phyloP scores from a whole-genome alignment of 2,329 filamentous ascomycete species.

The Ceratocystis smalleyi region DNA sequence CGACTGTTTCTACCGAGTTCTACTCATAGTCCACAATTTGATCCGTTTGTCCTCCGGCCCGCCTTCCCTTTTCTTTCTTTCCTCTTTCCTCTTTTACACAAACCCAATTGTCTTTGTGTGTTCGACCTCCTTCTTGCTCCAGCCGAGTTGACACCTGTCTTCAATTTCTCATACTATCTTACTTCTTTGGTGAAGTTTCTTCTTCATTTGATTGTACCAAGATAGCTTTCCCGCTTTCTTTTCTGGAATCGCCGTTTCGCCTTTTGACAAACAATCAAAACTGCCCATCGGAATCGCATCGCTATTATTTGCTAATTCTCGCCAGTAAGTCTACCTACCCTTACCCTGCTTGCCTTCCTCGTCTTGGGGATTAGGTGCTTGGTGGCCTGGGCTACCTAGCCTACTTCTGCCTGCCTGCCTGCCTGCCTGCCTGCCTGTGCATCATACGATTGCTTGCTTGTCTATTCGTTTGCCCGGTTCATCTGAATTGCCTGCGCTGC shows the following conservation, averaged over 20 bases:
- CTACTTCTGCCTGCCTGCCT: background rate
- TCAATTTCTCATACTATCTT: background rate
- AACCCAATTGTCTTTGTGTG: constrained; percentile 2
- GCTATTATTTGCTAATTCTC: constrained; percentile 4
- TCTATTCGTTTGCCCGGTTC: background rate
- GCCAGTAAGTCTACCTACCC: constrained; percentile 5
- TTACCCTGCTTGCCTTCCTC: background rate
- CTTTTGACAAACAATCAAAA: background rate
- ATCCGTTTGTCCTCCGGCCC: background rate
- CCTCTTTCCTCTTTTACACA: background rate
- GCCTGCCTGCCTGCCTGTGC: background rate
- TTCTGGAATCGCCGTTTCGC: background rate
- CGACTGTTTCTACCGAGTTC: constrained; percentile 1
- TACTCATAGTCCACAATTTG: constrained; percentile 4
- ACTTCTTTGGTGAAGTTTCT: constrained; percentile 1
- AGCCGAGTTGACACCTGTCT: constrained; percentile 7
- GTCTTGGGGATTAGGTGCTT: background rate
- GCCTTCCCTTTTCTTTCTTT: constrained; percentile 6
- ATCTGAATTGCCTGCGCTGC: no score
- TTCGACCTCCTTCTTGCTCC: constrained; percentile 8
- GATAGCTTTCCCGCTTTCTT: constrained; percentile 2
- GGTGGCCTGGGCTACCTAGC: background rate
- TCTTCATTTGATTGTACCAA: background rate
- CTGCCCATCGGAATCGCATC: background rate
- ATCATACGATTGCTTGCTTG: background rate